Conservation (phyloP, 1,284 basidiomycete species). For the Earliella scabrosa region DNA sequence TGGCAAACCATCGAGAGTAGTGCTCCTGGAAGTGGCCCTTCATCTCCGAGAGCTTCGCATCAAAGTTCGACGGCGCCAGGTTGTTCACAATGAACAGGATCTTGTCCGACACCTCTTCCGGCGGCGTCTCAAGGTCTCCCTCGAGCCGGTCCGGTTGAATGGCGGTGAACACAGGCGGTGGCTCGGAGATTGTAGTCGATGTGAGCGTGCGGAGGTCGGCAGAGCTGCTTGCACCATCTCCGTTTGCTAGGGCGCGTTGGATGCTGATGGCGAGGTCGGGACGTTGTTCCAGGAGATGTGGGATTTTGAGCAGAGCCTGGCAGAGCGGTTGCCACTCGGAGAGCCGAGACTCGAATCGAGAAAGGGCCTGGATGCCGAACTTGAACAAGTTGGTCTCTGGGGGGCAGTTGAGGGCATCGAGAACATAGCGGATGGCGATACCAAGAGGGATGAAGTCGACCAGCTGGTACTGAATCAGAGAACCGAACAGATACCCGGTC, state of each 20-base stretch:
- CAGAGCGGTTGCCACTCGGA: constrained; percentile 95
- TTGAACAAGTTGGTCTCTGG: constrained; percentile 94
- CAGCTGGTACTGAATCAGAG: constrained; percentile 92
- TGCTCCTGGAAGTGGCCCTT: constrained; percentile 78
- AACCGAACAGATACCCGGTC: constrained; percentile 97
- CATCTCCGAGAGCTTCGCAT: constrained; percentile 86
- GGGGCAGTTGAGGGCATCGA: constrained; percentile 91
- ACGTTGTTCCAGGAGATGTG: constrained; percentile 85
- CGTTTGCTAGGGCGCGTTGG: constrained; percentile 67
- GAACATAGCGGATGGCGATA: constrained; percentile 96
- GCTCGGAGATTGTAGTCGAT: constrained; percentile 43
- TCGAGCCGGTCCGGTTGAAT: constrained; percentile 72
- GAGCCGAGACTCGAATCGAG: constrained; percentile 87
- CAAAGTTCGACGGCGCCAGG: constrained; percentile 93
- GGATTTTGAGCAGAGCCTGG: constrained; percentile 87
- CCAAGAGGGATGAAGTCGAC: constrained; percentile 96
- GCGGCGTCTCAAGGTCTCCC: constrained; percentile 70
- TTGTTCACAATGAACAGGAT: constrained; percentile 99
- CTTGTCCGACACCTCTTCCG: constrained; percentile 90
- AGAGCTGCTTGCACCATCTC: constrained; percentile 43
- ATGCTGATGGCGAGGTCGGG: constrained; percentile 85
- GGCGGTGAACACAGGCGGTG: constrained; percentile 67
- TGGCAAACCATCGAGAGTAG: constrained; percentile 95
- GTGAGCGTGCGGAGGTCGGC: constrained; percentile 44
- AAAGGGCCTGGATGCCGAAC: constrained; percentile 93